Percentiles rank a stretch among this genome's conserved stretches.
These are phyloP conservation scores for Filobasidium wieringae DNA, from an alignment of 768 basidiomycete genomes.

Conservation along the genomic window DNA sequence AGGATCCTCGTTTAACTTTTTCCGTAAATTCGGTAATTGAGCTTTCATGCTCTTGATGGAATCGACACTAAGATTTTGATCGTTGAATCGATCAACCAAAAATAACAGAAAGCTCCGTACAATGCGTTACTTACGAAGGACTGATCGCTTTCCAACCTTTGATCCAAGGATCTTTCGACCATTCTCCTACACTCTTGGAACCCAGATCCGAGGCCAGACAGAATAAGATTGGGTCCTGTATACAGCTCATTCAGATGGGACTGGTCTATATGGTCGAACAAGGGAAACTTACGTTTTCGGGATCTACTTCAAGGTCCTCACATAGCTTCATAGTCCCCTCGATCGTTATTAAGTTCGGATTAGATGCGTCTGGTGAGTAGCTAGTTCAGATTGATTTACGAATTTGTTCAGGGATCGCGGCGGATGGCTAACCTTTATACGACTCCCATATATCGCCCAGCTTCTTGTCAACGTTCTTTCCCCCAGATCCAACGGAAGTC, in stretches of 20 bases:
- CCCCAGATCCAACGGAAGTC: not conserved
- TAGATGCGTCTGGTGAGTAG: conserved; percentile 18
- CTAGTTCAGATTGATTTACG: not conserved
- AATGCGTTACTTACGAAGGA: conserved; percentile 20
- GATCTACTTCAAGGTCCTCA: conserved; percentile 34
- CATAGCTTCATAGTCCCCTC: conserved; percentile 36
- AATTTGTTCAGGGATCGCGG: not conserved
- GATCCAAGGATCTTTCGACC: conserved; percentile 33
- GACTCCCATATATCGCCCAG: conserved; percentile 36
- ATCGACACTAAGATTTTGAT: conserved; percentile 32
- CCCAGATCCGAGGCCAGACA: conserved; percentile 37
- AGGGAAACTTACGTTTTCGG: conserved; percentile 25
- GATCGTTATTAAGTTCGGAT: conserved; percentile 33
- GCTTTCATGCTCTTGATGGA: conserved; percentile 31
- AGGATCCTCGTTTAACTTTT: conserved; percentile 31
- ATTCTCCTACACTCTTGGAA: conserved; percentile 34
- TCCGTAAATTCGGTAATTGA: conserved; percentile 26
- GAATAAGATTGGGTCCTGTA: conserved; percentile 37
- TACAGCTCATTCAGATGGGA: not conserved
- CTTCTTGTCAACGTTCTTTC: conserved; percentile 31
- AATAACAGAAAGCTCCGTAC: not conserved
- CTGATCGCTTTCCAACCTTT: conserved; percentile 28
- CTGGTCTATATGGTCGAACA: too few relatives aligned
- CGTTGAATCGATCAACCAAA: not conserved
- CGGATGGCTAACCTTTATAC: conserved; percentile 31